These are phyloP conservation scores for Chamaecyparis obtusa DNA, from an alignment of 75 land plant species.

Conservation along the genomic window DNA sequence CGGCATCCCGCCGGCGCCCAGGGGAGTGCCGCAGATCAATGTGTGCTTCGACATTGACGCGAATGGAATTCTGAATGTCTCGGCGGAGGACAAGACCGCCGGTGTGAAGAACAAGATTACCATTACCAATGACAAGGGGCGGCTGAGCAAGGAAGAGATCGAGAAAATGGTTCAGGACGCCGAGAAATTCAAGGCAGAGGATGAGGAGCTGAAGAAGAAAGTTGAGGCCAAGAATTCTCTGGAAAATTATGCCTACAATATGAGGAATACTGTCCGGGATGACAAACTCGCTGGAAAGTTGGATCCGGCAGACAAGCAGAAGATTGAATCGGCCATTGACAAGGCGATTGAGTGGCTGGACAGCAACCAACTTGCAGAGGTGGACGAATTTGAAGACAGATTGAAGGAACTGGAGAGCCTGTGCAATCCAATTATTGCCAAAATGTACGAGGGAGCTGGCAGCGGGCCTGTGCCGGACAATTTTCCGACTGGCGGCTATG, in stretches of 20 bases:
- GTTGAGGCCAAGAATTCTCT: conserved; percentile 53
- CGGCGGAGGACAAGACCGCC: conserved; percentile 64
- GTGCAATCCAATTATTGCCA: conserved; percentile 67
- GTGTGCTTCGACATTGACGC: conserved; percentile 59
- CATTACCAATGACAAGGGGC: conserved; percentile 61
- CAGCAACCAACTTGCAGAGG: conserved; percentile 55
- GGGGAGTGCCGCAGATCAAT: conserved; percentile 57
- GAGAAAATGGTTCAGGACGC: conserved; percentile 62
- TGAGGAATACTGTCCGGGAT: conserved; percentile 55
- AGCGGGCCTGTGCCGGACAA: conserved; percentile 3
- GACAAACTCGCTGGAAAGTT: conserved; percentile 40
- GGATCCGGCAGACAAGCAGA: conserved; percentile 33
- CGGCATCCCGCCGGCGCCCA: conserved; percentile 55
- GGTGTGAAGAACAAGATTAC: conserved; percentile 64
- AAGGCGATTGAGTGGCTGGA: conserved; percentile 50
- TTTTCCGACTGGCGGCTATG: background rate
- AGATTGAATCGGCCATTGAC: conserved; percentile 43
- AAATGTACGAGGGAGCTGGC: conserved; percentile 50
- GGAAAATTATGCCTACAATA: conserved; percentile 58
- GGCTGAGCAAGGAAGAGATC: conserved; percentile 68
- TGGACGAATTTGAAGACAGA: conserved; percentile 61
- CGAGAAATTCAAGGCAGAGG: conserved; percentile 63
- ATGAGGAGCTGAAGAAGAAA: conserved; percentile 58
- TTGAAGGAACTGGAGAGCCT: conserved; percentile 55
- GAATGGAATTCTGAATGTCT: conserved; percentile 60